These are phyloP conservation scores for Hyphopichia buzzinii DNA, from an alignment of 1,139 yeast species.

Conservation along the genomic window DNA sequence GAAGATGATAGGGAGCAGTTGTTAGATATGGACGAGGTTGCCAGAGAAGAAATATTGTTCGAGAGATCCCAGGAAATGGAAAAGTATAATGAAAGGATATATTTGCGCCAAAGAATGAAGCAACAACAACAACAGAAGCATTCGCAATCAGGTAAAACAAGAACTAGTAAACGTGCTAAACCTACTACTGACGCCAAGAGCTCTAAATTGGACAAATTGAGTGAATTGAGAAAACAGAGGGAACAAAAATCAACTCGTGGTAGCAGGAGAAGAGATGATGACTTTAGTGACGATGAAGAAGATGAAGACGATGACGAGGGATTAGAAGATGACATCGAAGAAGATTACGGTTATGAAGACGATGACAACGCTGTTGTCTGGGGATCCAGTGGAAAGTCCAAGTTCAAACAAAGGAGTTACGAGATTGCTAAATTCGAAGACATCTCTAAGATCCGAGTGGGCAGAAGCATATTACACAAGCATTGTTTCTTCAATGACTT, in stretches of 20 bases:
- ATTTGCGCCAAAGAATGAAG: constrained; percentile 76
- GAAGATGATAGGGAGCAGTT: constrained; percentile 69
- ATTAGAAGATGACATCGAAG: constrained; percentile 38
- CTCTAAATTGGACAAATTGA: constrained; percentile 55
- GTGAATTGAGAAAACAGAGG: constrained; percentile 83
- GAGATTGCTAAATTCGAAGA: constrained; percentile 50
- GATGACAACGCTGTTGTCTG: constrained; percentile 46
- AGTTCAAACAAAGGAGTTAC: constrained; percentile 25
- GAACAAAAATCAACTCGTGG: constrained; percentile 55
- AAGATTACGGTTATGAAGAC: constrained; percentile 31
- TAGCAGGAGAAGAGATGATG: constrained; percentile 23
- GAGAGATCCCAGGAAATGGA: constrained; percentile 94
- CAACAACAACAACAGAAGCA: constrained; percentile 40
- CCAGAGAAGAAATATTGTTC: constrained; percentile 84
- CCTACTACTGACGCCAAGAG: constrained; percentile 25
- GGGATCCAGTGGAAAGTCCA: constrained; percentile 46
- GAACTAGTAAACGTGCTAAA: constrained; percentile 27
- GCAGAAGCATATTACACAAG: constrained; percentile 71
- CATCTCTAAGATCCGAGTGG: constrained; percentile 68
- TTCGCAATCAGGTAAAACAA: constrained; percentile 13
- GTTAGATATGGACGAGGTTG: constrained; percentile 82
- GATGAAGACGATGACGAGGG: constrained; percentile 44
- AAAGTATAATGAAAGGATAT: constrained; percentile 75
- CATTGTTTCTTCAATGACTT: constrained; percentile 83
- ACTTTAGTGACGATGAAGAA: constrained; percentile 29